Evolutionary conservation across 129 eudicot species (phyloP).

Genomic region (Calendula officinalis): DNA sequence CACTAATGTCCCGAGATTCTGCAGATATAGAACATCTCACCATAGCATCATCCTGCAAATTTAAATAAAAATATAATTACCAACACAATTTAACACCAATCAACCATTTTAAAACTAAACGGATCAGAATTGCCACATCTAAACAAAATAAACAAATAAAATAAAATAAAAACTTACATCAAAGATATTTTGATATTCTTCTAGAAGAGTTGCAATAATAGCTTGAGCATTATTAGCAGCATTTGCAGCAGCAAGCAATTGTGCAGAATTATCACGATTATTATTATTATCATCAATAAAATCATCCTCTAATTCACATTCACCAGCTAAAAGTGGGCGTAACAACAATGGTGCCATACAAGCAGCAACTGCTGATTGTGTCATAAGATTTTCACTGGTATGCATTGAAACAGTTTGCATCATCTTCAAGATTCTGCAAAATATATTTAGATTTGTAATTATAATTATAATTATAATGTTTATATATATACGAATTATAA

Average conservation of each 20-base stretch:
- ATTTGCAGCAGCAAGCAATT: slow-evolving; percentile 98
- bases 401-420: slow-evolving; percentile 82
- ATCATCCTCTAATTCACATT: slow-evolving; percentile 90
- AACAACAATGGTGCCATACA: slow-evolving; percentile 99
- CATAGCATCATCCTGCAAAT: slow-evolving; percentile 67
- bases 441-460: slow-evolving; percentile 2
- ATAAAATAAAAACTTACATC: slow-evolving; percentile 51
- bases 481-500: neutral
- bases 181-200: slow-evolving; percentile 81
- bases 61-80: slow-evolving; percentile 1
- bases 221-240: slow-evolving; percentile 98
- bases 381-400: slow-evolving; percentile 83
- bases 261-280: slow-evolving; percentile 84
- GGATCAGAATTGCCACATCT: neutral
- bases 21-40: slow-evolving; percentile 89
- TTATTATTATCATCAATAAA: slow-evolving; percentile 37
- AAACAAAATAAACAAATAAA: slow-evolving; percentile 13
- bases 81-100: neutral
- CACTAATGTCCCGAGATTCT: slow-evolving; percentile 78
- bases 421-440: slow-evolving; percentile 83
- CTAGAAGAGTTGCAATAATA: slow-evolving; percentile 73
- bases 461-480: neutral
- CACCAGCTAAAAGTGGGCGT: slow-evolving; percentile 98
- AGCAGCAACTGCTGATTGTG: slow-evolving; percentile 92
- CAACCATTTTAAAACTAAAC: neutral